Base-by-base conservation (phyloP, 306 rosid genomes). In the Quercus rubra region DNA sequence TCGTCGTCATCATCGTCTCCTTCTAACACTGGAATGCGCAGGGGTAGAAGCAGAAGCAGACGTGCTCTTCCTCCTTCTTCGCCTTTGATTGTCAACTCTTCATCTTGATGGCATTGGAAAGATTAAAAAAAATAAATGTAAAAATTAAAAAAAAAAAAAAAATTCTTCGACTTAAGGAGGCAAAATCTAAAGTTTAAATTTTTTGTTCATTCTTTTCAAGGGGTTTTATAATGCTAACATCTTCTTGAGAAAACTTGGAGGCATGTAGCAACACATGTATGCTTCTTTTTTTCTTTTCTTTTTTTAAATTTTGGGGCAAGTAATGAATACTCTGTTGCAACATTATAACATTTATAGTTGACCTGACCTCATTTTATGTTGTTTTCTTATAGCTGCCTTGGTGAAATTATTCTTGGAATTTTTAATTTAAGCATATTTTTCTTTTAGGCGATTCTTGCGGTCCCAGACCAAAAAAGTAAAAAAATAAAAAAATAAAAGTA, bases 41-140 rank as follows among this genome's bases (percentile, higher is more conserved):
- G 98, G 70, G 97, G 98, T 55, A 90, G 98, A 83, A 94, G 95
- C 85, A 82, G 97, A 85, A 91, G 77, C 15, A 82, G 97, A 83
- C 90, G 98, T 1, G 33, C 97, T 30, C 93, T 79, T 77, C 97
- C 93, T 41, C 94, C 92, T 5, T 51, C 92, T 58, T 94, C 97
- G 15, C 97, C 97, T 30, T 85, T 91, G 87, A 90, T 87, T 69
- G 56, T 83, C 73, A 80, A 67, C 58, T 76, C 90, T 69, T 84
- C 88, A 12, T 84, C 92, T 57, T 85, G 84, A 92, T 27, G 78
- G 77, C 59, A 20, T 33, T 74, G 43, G 74, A 74, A 74, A 55
- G 63, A 6, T 35, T 35, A 6, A 35, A 35, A 35, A 35, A 35
- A 1, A 0, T 1, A 1, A 6, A 6, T 35, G 6, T 35, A 6